phyloP scores from a whole-genome alignment of 2,329 filamentous ascomycete species.

The Aspergillus pseudoviridinutans region DNA sequence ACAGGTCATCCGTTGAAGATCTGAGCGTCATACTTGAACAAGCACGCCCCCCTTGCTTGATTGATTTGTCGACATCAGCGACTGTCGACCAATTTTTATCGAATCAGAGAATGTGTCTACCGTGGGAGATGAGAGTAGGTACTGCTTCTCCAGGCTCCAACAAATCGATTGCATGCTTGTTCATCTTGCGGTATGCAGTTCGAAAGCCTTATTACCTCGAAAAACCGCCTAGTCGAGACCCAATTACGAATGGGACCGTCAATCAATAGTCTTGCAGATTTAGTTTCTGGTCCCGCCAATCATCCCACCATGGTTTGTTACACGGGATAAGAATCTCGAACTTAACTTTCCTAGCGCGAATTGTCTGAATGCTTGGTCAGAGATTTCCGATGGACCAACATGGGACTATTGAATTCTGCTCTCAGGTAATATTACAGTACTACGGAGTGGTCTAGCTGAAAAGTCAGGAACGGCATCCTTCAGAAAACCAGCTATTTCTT shows the following conservation, averaged over 20 bases:
- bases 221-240: background rate
- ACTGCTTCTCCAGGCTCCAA: background rate
- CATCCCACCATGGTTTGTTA: background rate
- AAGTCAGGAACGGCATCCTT: background rate
- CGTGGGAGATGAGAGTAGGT: background rate
- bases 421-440: background rate
- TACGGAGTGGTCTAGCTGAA: background rate
- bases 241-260: background rate
- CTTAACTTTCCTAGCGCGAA: background rate
- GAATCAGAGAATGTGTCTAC: too few relatives aligned
- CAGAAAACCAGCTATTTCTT: background rate
- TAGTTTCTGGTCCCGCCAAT: background rate
- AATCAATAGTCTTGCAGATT: background rate
- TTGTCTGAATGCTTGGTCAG: background rate
- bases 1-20: background rate
- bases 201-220: background rate
- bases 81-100: background rate
- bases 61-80: background rate
- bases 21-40: background rate
- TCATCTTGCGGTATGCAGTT: background rate
- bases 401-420: background rate
- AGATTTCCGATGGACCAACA: background rate
- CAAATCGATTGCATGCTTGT: background rate
- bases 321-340: background rate
- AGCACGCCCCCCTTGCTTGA: background rate